Evolutionary conservation across 306 rosid species (phyloP), one percentile per base, ranked within the genome.

Genomic region (Gastrolobium villosum): DNA sequence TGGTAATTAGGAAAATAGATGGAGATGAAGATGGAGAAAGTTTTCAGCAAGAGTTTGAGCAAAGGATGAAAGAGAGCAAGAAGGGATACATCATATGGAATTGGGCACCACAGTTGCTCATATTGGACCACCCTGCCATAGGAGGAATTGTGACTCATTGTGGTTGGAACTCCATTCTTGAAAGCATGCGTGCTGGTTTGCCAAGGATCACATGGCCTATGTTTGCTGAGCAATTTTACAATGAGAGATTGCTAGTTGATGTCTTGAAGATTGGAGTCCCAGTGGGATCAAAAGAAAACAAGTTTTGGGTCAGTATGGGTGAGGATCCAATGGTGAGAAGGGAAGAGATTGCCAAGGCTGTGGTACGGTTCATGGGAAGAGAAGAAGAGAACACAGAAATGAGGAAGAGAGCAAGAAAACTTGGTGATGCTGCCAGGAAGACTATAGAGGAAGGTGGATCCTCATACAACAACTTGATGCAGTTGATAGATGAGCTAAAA

Each of bases 161-260:
- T 81, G 84, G 84, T 43, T 72, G 79, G 84, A 80, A 80, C 26
- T 43, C 79, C 0, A 73, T 55, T 1, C 67, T 80, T 43, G 79
- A 80, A 13, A 63, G 68, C 32, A 2, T 73, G 69, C 54, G 26
- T 80, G 52, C 44, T 26, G 84, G 84, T 7, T 55, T 80, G 45
- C 75, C 79, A 73, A 80, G 73, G 79, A 15, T 80, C 28, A 73
- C 79, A 20, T 80, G 84, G 84, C 84, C 84, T 2, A 5, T 73
- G 37, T 80, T 65, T 56, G 63, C 70, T 0, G 84, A 81, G 1
- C 80, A 81, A 74, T 81, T 81, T 45, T 65, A 55, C 56, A 81
- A 81, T 30, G 84, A 81, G 71, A 81, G 15, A 55, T 66, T 81
- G 39, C 0, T 54, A 2, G 35, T 5, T 43, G 39, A 77, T n/a